A percentile compares a stretch with the other conserved stretches of the same genome.
These are phyloP conservation scores for Hypoxylon rubiginosum DNA, from an alignment of 2,329 filamentous ascomycete genomes.

Conservation along the genomic window DNA sequence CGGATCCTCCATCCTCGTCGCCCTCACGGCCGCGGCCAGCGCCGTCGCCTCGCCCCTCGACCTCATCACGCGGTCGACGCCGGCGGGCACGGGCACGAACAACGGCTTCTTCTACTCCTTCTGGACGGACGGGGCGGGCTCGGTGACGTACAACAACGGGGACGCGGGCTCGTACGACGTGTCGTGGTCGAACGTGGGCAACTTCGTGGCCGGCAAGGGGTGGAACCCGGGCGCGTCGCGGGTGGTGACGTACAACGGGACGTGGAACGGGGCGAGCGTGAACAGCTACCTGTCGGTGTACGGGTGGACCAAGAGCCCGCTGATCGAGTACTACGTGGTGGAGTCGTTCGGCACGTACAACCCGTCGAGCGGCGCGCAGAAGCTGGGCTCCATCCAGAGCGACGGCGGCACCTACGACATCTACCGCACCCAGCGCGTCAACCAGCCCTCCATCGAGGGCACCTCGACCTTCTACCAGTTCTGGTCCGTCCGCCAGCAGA, in stretches of 20 bases:
- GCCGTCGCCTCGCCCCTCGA: slow-evolving; percentile 50
- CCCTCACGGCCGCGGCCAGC: slow-evolving; percentile 46
- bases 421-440: slow-evolving; percentile 54
- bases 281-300: slow-evolving; percentile 62
- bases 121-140: slow-evolving; percentile 69
- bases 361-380: slow-evolving; percentile 49
- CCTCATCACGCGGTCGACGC: slow-evolving; percentile 46
- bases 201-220: slow-evolving; percentile 66
- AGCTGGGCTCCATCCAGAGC: slow-evolving; percentile 50
- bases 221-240: slow-evolving; percentile 58
- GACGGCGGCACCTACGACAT: slow-evolving; percentile 55
- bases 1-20: slow-evolving; percentile 48
- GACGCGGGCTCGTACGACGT: slow-evolving; percentile 65
- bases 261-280: slow-evolving; percentile 51
- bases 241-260: slow-evolving; percentile 51
- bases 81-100: slow-evolving; percentile 53
- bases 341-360: slow-evolving; percentile 55
- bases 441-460: slow-evolving; percentile 59
- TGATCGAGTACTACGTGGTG: slow-evolving; percentile 58
- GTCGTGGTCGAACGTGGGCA: slow-evolving; percentile 62
- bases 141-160: slow-evolving; percentile 69
- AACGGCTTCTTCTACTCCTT: slow-evolving; percentile 74
- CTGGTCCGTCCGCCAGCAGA: slow-evolving; percentile 64
- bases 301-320: slow-evolving; percentile 55
- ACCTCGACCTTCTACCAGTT: slow-evolving; percentile 64